phyloP scores from a whole-genome alignment of 495 filamentous ascomycete genomes.

The Rhizodiscina lignyota region DNA sequence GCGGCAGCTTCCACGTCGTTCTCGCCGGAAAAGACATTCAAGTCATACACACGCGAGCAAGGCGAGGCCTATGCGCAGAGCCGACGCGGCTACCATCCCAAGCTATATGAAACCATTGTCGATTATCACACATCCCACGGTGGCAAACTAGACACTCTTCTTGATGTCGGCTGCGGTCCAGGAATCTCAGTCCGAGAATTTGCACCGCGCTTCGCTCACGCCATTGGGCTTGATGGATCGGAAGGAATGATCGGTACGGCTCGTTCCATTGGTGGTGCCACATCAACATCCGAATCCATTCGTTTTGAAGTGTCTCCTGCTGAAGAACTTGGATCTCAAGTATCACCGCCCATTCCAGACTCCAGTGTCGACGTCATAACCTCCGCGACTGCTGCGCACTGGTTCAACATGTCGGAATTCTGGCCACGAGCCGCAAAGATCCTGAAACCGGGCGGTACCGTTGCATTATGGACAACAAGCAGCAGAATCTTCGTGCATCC shows the following conservation, averaged over 20 bases:
- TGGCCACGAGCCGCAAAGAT: constrained; percentile 40
- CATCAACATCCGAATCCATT: too few species aligned
- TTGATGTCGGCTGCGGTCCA: constrained; percentile 43
- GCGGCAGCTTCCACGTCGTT: too few species aligned
- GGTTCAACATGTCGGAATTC: constrained; percentile 44
- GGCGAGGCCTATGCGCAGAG: constrained; percentile 26
- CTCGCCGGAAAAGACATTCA: constrained; percentile 28
- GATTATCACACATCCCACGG: constrained; percentile 30
- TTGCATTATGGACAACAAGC: constrained; percentile 34
- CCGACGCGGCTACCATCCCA: constrained; percentile 26
- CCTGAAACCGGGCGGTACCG: constrained; percentile 37
- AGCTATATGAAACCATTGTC: constrained; percentile 30
- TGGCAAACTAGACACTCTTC: constrained; percentile 26
- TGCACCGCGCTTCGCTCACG: constrained; percentile 24
- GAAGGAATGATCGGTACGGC: constrained; percentile 37
- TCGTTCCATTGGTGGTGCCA: constrained; percentile 18
- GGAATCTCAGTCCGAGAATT: constrained; percentile 27
- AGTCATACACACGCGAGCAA: constrained; percentile 26
- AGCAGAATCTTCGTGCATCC: constrained; percentile 8
- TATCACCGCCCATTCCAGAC: constrained; percentile 6
- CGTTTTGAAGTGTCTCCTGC: constrained; percentile 28
- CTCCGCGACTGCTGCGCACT: constrained; percentile 36
- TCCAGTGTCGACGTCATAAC: constrained; percentile 34
- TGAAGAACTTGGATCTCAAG: constrained; percentile 32
- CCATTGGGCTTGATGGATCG: constrained; percentile 34